Evolutionary conservation across 495 filamentous ascomycete species (phyloP), one percentile per base, ranked within the genome.

Genomic region (Lasiosphaeriaceae sp.): DNA sequence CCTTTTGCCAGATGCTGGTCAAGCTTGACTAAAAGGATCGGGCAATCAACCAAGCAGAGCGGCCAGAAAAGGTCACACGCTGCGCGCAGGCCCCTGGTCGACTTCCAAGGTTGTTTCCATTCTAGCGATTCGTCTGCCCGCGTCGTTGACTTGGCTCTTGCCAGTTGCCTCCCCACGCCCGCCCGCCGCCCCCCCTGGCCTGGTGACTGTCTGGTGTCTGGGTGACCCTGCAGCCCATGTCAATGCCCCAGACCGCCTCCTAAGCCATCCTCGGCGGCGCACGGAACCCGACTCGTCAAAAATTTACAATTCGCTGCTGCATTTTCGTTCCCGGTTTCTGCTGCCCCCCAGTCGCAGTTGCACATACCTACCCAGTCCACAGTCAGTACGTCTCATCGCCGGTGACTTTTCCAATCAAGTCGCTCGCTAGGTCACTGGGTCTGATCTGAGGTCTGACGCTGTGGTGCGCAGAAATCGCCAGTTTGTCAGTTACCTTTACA

Each of bases 231-330:
- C 26, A 31, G 26, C 26, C 4, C 26, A 31, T 46, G 34, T 53
- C 49, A 43, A 61, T 65, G 59, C 59, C 56, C 54, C 53, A 62
- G 61, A 64, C 58, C 64, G 61, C 61, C 64, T 63, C 60, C 60
- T 20, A 16, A 57, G 57, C 47, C 26, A 31, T 45, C 50, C 57
- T 66, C 57, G 60, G 63, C 61, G 52, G 51, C 54, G 60, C 56
- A 63, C 57, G 51, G 60, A 21, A 56, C 57, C 54, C 49, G 52
- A 55, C 44, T 52, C 21, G 56, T 58, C 35, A 35, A 47, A 39
- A 57, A 57, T 57, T 48, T 51, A 20, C 47, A 11, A 1, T 8
- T 49, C 29, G 54, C 26, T 46, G 26, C 31, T n/a, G n/a, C n/a
- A n/a, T 41, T 46, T 20, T 52, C 56, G 50, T 54, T 57, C 57